Percentiles rank a stretch among this genome's conserved stretches.
Conservation (phyloP, 768 basidiomycete genomes). For the Boletus sensibilis region DNA sequence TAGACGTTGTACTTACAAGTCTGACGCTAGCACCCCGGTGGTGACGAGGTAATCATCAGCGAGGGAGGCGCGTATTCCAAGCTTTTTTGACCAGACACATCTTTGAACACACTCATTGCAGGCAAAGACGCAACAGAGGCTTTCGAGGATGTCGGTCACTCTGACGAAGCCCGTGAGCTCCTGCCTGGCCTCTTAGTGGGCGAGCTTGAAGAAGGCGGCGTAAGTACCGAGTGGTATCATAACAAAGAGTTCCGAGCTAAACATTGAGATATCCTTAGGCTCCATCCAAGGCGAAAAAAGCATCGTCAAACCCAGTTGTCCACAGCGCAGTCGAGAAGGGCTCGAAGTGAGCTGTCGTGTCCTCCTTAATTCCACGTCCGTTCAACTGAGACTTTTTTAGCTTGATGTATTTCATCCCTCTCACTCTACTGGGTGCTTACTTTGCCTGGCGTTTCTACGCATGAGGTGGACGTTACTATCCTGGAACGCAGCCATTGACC, state of each 20-base stretch:
- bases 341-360: slow-evolving; percentile 55
- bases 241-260: slow-evolving; percentile 1
- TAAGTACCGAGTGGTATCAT: slow-evolving; percentile 36
- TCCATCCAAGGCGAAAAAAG: slow-evolving; percentile 51
- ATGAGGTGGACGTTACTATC: slow-evolving; percentile 11
- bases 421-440: slow-evolving; percentile 78
- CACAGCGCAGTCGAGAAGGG: slow-evolving; percentile 56
- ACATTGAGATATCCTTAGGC: slow-evolving; percentile 34
- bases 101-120: slow-evolving; percentile 33
- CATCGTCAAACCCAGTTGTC: slow-evolving; percentile 40
- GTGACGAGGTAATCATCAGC: slow-evolving; percentile 94
- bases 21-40: slow-evolving; percentile 79
- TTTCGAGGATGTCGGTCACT: slow-evolving; percentile 99
- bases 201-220: slow-evolving; percentile 70
- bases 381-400: slow-evolving; percentile 35
- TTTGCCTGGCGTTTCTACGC: slow-evolving; percentile 82
- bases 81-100: not conserved
- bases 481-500: not conserved
- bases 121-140: slow-evolving; percentile 96
- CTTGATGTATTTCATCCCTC: slow-evolving; percentile 82
- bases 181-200: slow-evolving; percentile 79
- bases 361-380: not conserved
- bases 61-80: slow-evolving; percentile 72
- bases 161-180: slow-evolving; percentile 91
- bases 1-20: slow-evolving; percentile 5